Conservation (phyloP, 2,329 filamentous ascomycete species). For the Penicillium expansum region DNA sequence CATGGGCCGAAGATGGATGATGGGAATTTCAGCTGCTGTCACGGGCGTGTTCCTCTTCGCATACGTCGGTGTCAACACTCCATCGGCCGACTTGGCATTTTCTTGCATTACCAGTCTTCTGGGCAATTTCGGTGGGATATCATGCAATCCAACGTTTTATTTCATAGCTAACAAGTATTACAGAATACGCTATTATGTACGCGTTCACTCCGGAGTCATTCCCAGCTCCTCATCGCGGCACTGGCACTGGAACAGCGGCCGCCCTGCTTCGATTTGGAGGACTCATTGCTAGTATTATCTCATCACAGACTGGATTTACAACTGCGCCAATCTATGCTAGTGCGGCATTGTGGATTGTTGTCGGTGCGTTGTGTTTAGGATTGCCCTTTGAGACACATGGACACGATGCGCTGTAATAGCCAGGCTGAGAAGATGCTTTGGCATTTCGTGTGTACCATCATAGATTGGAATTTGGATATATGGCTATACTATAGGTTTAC, state of each 20-base stretch:
- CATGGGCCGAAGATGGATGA: slow-evolving; percentile 46
- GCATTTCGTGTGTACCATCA: not conserved
- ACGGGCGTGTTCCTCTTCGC: slow-evolving; percentile 50
- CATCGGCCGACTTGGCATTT: slow-evolving; percentile 33
- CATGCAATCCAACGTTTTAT: not conserved
- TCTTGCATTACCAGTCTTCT: slow-evolving; percentile 48
- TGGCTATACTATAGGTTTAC: not conserved
- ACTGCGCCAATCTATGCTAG: slow-evolving; percentile 47
- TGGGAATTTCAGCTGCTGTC: slow-evolving; percentile 45
- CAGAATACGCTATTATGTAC: slow-evolving; percentile 34
- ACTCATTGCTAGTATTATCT: slow-evolving; percentile 44
- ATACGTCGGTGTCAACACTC: slow-evolving; percentile 45
- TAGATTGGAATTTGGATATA: not conserved
- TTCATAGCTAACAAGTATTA: not conserved
- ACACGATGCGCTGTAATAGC: slow-evolving; percentile 22
- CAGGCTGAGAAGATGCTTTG: no score
- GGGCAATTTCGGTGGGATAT: slow-evolving; percentile 34
- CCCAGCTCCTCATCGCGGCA: slow-evolving; percentile 28
- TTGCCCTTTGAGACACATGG: slow-evolving; percentile 48
- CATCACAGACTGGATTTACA: slow-evolving; percentile 45
- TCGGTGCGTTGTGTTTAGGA: slow-evolving; percentile 43
- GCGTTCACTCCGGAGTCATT: slow-evolving; percentile 31
- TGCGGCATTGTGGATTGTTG: slow-evolving; percentile 46
- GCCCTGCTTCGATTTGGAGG: slow-evolving; percentile 30
- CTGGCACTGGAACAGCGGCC: slow-evolving; percentile 35